Base-by-base conservation (phyloP, 495 filamentous ascomycete species). In the Halenospora varia region DNA sequence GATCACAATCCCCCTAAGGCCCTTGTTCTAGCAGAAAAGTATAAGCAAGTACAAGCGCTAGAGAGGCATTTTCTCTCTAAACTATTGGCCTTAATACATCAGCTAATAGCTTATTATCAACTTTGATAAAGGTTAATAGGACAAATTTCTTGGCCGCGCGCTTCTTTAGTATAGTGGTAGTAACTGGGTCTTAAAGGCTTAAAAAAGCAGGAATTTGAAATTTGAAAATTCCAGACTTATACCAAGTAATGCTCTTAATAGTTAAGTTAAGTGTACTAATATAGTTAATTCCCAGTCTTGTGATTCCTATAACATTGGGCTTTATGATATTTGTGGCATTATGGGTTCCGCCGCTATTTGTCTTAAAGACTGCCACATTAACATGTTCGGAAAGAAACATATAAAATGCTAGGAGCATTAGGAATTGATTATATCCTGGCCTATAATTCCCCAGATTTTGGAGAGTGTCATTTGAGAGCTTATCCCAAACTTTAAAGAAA, bases 201-300 rank as follows among this genome's bases (percentile, higher is more conserved):
- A 86, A 88, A 52, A 95, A 92, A 1, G 82, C 88, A 3, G 83
- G 79, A n/a, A 75, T 75, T 0, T 81, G 82, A 2, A 68, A 23
- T 68, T 96, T 97, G 74, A 96, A 87, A 53, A 97, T 92, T 17
- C 92, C 92, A 13, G 81, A 88, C 69, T 97, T 97, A 66, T 97
- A 92, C 92, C 92, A 97, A 3, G 92, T 92, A 55, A 97, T 96
- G 57, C 91, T 80, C 51, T 92, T 88, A 45, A 96, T 84, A 0
- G 92, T 92, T 40, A 79, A 69, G 15, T 93, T 93, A 25, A 97
- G 79, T 68, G 91, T 76, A 13, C 75, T 76, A 18, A 85, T 82
- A 63, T 97, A 93, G 62, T 97, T 93, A 58, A 97, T 94, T 9
- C 90, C 93, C 20, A 97, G 75, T 51, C 86, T 91, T 13, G 85